Evolutionary conservation across 108 stramenopile genomes (phyloP).

Genomic region (Cyclotella choctawhatcheeana): DNA sequence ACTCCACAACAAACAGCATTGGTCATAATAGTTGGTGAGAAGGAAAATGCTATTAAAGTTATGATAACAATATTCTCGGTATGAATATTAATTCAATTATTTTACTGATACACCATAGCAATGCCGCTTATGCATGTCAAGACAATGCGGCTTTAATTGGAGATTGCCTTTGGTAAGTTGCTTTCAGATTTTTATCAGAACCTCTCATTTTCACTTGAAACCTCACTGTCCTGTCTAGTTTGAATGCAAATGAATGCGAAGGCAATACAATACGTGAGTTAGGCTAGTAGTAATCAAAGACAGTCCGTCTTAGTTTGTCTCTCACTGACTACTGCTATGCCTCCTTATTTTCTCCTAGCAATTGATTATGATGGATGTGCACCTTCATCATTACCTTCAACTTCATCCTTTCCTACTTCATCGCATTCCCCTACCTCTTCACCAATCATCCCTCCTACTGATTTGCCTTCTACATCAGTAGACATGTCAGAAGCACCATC

Average conservation of each 20-base stretch:
- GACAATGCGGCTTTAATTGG: background rate
- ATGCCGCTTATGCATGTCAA: constrained; percentile 1
- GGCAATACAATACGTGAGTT: background rate
- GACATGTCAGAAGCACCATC: no score
- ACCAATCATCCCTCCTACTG: background rate
- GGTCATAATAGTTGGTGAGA: constrained; percentile 5
- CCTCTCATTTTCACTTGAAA: background rate
- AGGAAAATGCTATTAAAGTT: background rate
- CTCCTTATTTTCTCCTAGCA: background rate
- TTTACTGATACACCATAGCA: background rate
- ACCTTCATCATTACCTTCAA: background rate
- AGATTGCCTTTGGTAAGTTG: constrained; percentile 2
- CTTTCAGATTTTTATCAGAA: background rate
- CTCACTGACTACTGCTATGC: background rate
- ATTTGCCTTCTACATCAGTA: no score
- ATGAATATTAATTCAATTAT: background rate
- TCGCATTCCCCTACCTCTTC: background rate
- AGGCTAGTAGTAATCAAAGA: background rate
- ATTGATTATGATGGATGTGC: constrained; percentile 1
- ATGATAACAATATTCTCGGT: background rate
- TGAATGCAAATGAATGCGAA: background rate
- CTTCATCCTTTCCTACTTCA: background rate
- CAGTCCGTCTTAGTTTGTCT: background rate
- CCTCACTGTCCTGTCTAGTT: background rate
- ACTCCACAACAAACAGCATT: background rate